Evolutionary conservation across 2,329 filamentous ascomycete genomes (phyloP).

Genomic region (Aspergillus sp.): DNA sequence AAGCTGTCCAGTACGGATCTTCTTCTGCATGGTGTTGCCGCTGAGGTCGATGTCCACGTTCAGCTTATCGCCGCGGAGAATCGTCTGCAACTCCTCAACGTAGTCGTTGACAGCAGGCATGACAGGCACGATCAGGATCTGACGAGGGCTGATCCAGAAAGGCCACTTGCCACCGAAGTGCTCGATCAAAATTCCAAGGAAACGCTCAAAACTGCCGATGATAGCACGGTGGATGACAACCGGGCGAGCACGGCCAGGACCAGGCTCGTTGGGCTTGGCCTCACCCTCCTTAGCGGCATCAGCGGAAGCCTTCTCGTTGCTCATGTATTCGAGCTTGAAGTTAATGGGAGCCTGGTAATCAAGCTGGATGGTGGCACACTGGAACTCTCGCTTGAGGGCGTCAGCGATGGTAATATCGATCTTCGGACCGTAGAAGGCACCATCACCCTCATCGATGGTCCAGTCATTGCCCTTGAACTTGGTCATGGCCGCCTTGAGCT

Average conservation of each 20-base stretch:
- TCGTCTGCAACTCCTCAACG: conserved; percentile 48
- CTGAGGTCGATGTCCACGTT: conserved; percentile 52
- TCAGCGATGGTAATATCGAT: conserved; percentile 96
- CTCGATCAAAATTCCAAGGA: conserved; percentile 53
- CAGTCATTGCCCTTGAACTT: conserved; percentile 75
- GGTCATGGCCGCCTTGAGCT: conserved; percentile 76
- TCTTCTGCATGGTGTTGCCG: conserved; percentile 55
- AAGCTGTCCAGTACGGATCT: conserved; percentile 52
- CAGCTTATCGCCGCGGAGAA: conserved; percentile 48
- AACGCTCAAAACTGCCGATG: conserved; percentile 54
- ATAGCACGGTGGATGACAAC: conserved; percentile 56
- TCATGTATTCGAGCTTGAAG: conserved; percentile 86
- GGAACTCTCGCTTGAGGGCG: conserved; percentile 78
- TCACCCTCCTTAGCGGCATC: conserved; percentile 42
- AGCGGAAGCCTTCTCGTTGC: conserved; percentile 60
- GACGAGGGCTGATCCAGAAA: conserved; percentile 55
- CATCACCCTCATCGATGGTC: conserved; percentile 92
- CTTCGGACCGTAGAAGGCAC: conserved; percentile 98
- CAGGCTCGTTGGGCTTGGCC: conserved; percentile 37
- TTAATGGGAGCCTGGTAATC: conserved; percentile 84
- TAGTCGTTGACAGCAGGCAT: conserved; percentile 54
- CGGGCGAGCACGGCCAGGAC: conserved; percentile 49
- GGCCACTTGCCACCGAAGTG: conserved; percentile 57
- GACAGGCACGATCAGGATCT: conserved; percentile 53
- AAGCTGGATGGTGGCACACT: conserved; percentile 92